Conservation (phyloP, 257 asterid genomes). For the Solanum rostratum region DNA sequence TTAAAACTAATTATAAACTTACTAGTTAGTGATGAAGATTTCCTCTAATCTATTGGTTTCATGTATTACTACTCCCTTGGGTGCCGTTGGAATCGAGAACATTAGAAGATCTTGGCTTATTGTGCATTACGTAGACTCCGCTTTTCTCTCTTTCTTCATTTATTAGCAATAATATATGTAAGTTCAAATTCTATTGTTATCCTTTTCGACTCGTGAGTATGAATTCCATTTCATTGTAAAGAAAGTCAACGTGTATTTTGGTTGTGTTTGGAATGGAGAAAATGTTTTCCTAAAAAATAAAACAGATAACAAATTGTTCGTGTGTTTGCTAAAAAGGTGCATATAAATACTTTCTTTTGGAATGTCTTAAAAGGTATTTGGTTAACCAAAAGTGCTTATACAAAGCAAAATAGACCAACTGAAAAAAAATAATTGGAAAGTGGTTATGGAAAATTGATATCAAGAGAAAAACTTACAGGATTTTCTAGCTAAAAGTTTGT, state of each 20-base stretch:
- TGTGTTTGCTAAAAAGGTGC: background rate
- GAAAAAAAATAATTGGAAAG: background rate
- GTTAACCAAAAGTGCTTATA: background rate
- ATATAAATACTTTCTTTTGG: background rate
- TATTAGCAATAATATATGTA: background rate
- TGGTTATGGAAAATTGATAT: background rate
- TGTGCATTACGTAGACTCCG: background rate
- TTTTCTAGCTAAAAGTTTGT: no score
- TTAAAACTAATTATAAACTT: background rate
- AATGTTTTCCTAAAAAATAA: background rate
- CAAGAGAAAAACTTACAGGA: background rate
- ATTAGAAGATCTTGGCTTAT: background rate
- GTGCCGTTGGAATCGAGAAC: no score
- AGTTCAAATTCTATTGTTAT: background rate
- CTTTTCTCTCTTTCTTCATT: background rate
- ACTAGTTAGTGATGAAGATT: background rate
- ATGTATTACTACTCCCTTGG: no score
- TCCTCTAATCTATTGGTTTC: no score
- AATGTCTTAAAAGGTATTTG: background rate
- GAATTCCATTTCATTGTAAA: constrained; percentile 90
- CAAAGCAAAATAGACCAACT: background rate
- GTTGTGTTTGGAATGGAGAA: background rate
- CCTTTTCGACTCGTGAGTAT: constrained; percentile 75
- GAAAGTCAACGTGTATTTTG: constrained; percentile 17
- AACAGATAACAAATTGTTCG: background rate